phyloP scores from a whole-genome alignment of 2,329 filamentous ascomycete genomes.

The Botrytis porri region DNA sequence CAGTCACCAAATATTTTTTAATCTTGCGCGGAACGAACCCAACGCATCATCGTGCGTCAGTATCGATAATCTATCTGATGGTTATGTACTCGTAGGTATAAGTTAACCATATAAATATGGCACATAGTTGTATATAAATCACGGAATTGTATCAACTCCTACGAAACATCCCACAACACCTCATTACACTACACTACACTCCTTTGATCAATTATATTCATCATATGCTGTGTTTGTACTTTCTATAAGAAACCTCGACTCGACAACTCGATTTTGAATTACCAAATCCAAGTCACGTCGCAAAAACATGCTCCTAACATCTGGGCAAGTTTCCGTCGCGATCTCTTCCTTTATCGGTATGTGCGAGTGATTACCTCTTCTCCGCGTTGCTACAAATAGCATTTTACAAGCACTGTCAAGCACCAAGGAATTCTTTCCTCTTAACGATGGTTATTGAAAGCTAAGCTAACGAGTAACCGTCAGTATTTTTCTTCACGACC shows the following conservation, averaged over 20 bases:
- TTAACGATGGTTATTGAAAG: conserved; percentile 17
- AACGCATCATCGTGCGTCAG: not conserved
- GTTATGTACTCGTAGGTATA: not conserved
- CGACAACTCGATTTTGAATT: not conserved
- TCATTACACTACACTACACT: no score
- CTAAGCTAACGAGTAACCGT: not conserved
- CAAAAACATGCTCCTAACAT: conserved; percentile 53
- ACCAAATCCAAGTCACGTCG: not conserved
- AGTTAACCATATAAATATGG: not conserved
- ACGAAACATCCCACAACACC: not conserved
- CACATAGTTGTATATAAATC: not conserved
- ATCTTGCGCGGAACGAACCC: not conserved
- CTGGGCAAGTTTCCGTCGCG: conserved; percentile 67
- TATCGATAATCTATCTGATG: not conserved
- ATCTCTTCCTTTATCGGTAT: conserved; percentile 62
- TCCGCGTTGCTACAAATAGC: conserved; percentile 16
- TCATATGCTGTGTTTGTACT: not conserved
- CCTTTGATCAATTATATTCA: not conserved
- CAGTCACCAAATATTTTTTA: not conserved
- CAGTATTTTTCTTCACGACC: conserved; percentile 73
- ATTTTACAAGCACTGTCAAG: not conserved
- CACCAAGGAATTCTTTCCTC: no score
- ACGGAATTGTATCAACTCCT: not conserved
- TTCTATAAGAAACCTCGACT: not conserved
- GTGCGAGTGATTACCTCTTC: conserved; percentile 29